Evolutionary conservation across 2,329 filamentous ascomycete species (phyloP).

Genomic region (Exophiala spinifera): DNA sequence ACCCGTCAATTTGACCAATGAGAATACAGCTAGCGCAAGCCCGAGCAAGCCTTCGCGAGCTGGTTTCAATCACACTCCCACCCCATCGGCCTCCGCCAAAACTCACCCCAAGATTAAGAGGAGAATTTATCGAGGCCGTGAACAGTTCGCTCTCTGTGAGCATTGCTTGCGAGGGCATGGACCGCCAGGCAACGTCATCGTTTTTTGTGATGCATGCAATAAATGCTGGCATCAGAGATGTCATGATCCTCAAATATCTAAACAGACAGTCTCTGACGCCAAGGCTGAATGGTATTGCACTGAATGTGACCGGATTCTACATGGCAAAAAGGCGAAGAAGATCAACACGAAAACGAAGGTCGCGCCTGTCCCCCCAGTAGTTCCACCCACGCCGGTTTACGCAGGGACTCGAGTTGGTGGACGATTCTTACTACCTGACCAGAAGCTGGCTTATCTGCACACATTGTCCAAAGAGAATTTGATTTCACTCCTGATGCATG

Average conservation of each 20-base stretch:
- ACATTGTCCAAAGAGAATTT: slow-evolving; percentile 27
- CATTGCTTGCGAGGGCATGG: slow-evolving; percentile 70
- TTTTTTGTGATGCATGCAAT: slow-evolving; percentile 82
- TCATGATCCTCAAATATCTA: slow-evolving; percentile 71
- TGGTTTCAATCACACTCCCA: slow-evolving; percentile 14
- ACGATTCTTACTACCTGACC: slow-evolving; percentile 15
- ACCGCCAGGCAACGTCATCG: slow-evolving; percentile 72
- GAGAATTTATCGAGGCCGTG: slow-evolving; percentile 49
- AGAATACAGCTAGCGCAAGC: slow-evolving; percentile 37
- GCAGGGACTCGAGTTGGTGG: slow-evolving; percentile 23
- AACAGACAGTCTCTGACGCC: slow-evolving; percentile 64
- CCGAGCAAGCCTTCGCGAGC: slow-evolving; percentile 12
- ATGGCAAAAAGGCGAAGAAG: slow-evolving; percentile 28
- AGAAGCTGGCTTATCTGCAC: slow-evolving; percentile 25
- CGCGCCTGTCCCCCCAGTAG: neutral
- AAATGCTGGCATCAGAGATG: slow-evolving; percentile 77
- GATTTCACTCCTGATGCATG: slow-evolving; percentile 27
- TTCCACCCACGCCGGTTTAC: slow-evolving; percentile 13
- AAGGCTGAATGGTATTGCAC: slow-evolving; percentile 70
- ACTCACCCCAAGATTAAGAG: slow-evolving; percentile 55
- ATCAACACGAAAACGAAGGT: slow-evolving; percentile 3
- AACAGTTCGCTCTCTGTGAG: slow-evolving; percentile 58
- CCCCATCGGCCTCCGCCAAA: slow-evolving; percentile 23
- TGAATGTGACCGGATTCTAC: slow-evolving; percentile 49
- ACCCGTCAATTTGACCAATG: slow-evolving; percentile 59